These are phyloP conservation scores for Silybum marianum DNA, from an alignment of 129 eudicot genomes.

Conservation along the genomic window DNA sequence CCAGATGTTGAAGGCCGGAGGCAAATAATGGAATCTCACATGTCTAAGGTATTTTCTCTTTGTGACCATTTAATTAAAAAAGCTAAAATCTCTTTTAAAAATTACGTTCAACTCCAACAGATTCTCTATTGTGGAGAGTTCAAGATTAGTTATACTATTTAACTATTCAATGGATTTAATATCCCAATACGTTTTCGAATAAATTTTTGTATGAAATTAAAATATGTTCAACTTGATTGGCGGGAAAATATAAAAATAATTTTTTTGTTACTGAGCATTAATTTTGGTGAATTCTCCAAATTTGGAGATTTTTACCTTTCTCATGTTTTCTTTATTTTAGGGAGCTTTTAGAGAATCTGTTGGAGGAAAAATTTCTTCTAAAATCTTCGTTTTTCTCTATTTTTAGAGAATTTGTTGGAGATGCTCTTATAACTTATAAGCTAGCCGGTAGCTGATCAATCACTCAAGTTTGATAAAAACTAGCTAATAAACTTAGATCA, in stretches of 20 bases:
- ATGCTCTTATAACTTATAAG: conserved; percentile 1
- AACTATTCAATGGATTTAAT: background rate
- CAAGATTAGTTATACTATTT: background rate
- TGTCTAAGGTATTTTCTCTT: conserved; percentile 64
- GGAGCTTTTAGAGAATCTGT: background rate
- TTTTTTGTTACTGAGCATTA: background rate
- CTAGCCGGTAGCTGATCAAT: background rate
- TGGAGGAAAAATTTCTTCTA: background rate
- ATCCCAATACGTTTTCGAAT: background rate
- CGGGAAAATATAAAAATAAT: background rate
- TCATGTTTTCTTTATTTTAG: background rate
- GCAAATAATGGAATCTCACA: conserved; percentile 90
- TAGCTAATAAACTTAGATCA: background rate
- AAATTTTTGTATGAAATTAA: background rate
- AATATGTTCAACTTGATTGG: background rate
- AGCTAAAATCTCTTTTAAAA: background rate
- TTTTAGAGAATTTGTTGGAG: background rate
- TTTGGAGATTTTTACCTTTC: background rate
- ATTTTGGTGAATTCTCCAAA: background rate
- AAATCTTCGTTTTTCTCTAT: background rate
- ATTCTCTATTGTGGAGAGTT: background rate
- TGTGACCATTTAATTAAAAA: background rate
- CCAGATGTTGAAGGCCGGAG: conserved; percentile 96
- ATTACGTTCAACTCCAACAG: background rate
- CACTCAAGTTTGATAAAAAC: background rate